phyloP scores from a whole-genome alignment of 1,284 basidiomycete species.

The Polyporus tsugae region DNA sequence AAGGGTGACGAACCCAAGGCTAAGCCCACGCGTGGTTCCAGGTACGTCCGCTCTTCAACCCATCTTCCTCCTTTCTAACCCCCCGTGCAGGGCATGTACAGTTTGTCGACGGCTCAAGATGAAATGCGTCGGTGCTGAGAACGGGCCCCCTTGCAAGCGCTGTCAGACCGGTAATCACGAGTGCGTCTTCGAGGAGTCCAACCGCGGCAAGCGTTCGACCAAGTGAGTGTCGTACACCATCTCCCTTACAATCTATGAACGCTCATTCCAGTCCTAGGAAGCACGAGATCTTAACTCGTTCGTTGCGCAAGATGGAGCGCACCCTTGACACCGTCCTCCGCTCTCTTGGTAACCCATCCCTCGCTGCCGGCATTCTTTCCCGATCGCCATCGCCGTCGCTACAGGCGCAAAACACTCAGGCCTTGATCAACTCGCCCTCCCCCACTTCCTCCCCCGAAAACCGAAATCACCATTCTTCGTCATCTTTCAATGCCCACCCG shows the following conservation, averaged over 20 bases:
- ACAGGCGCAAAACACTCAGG: constrained; percentile 63
- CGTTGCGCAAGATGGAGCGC: constrained; percentile 92
- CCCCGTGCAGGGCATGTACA: constrained; percentile 78
- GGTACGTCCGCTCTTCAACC: constrained; percentile 57
- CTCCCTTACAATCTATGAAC: constrained; percentile 28
- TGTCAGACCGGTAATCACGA: constrained; percentile 85
- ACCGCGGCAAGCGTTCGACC: constrained; percentile 90
- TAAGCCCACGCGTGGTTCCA: constrained; percentile 87
- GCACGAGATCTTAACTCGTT: constrained; percentile 87
- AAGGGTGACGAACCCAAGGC: constrained; percentile 73
- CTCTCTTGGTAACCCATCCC: constrained; percentile 83
- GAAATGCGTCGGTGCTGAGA: constrained; percentile 95
- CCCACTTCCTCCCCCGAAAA: constrained; percentile 51
- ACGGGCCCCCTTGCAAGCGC: constrained; percentile 92
- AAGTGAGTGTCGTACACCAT: constrained; percentile 60
- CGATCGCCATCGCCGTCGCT: constrained; percentile 79
- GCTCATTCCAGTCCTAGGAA: constrained; percentile 64
- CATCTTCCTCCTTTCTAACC: constrained; percentile 19
- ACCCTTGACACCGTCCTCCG: constrained; percentile 89
- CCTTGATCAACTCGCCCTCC: constrained; percentile 65
- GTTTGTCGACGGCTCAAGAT: constrained; percentile 98
- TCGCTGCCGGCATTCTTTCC: constrained; percentile 80
- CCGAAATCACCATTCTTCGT: constrained; percentile 33
- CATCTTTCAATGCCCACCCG: constrained; percentile 41
- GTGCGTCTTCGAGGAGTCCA: constrained; percentile 95